Conservation (phyloP, 192 early-diverging fungal genomes). For the Backusella tarrabulga region DNA sequence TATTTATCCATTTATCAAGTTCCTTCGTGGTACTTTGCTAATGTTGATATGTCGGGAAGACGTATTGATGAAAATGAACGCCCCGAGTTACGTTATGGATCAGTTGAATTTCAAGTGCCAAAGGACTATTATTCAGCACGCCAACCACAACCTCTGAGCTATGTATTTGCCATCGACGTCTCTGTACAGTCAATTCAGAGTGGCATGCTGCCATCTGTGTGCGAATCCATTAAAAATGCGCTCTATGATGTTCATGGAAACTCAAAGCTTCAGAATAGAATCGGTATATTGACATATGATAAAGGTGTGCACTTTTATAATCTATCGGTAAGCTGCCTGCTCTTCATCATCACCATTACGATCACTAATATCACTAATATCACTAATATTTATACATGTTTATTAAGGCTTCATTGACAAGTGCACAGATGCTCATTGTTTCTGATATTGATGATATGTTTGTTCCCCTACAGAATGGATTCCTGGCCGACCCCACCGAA, state of each 20-base stretch:
- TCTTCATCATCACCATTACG: neutral
- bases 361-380: neutral
- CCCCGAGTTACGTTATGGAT: constrained; percentile 90
- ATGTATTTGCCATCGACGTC: constrained; percentile 96
- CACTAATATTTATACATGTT: neutral
- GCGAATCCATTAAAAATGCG: constrained; percentile 66
- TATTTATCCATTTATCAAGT: constrained; percentile 39
- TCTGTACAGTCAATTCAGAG: constrained; percentile 83
- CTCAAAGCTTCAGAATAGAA: constrained; percentile 38
- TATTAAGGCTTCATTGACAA: constrained; percentile 71
- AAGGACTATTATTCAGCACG: constrained; percentile 67
- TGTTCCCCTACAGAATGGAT: constrained; percentile 90
- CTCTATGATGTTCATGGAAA: constrained; percentile 59
- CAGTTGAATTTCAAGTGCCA: constrained; percentile 89
- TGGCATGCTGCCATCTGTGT: constrained; percentile 74
- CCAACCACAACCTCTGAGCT: constrained; percentile 68
- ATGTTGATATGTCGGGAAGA: constrained; percentile 90
- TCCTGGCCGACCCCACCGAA: constrained; percentile 85
- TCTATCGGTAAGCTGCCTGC: constrained; percentile 54
- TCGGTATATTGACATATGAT: constrained; percentile 94
- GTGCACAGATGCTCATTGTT: constrained; percentile 95
- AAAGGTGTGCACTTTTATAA: constrained; percentile 95
- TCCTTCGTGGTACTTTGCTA: constrained; percentile 88
- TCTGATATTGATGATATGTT: constrained; percentile 92
- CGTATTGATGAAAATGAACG: constrained; percentile 82